A percentile compares a stretch with the other conserved stretches of the same genome.
phyloP scores from a whole-genome alignment of 2,329 filamentous ascomycete genomes.

The Torrubiellomyces zombiae region DNA sequence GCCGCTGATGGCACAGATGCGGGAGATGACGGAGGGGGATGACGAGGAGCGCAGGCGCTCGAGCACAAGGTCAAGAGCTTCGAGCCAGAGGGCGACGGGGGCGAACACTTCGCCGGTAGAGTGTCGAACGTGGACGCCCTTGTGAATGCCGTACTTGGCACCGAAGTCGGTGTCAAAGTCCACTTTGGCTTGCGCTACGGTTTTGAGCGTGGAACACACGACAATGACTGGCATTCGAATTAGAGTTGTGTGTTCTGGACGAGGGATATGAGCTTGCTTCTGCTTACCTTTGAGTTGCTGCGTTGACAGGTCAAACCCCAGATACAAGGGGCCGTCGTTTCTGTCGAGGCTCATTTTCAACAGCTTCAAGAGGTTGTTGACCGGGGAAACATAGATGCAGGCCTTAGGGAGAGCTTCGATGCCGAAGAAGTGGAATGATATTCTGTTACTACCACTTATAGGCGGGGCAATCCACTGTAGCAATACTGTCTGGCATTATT shows the following conservation, averaged over 20 bases:
- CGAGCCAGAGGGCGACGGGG: conserved; percentile 86
- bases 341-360: conserved; percentile 14
- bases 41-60: conserved; percentile 51
- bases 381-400: too few species aligned
- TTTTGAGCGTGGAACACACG: conserved; percentile 65
- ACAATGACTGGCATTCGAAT: conserved; percentile 46
- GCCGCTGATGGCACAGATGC: conserved; percentile 69
- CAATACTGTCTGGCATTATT: too few species aligned
- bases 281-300: conserved; percentile 84
- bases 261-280: conserved; percentile 38
- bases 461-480: too few species aligned
- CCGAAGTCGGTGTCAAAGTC: conserved; percentile 81
- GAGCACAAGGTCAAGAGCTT: conserved; percentile 78
- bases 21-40: conserved; percentile 45
- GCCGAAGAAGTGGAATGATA: neutral
- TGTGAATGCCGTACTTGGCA: conserved; percentile 59
- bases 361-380: neutral
- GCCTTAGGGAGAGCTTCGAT: neutral
- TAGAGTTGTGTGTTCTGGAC: too few species aligned
- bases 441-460: too few species aligned
- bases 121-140: conserved; percentile 74
- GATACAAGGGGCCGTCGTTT: conserved; percentile 46
- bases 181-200: conserved; percentile 73
- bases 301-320: conserved; percentile 91
- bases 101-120: conserved; percentile 79